Conservation (phyloP, 257 asterid species). For the Capsicum baccatum region DNA sequence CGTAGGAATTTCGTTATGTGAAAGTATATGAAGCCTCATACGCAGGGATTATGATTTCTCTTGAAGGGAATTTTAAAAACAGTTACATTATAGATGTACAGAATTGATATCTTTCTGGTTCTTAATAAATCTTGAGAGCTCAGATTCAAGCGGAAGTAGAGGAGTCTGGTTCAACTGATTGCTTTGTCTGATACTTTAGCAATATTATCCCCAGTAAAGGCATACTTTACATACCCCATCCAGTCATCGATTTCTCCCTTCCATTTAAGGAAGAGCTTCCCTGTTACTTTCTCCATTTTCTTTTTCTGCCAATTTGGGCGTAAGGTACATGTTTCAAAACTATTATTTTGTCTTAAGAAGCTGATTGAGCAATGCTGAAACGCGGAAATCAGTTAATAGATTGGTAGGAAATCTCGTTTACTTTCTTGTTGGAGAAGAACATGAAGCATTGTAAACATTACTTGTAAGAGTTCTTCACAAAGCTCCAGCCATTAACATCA, state of each 20-base stretch:
- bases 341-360: neutral
- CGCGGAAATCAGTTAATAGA: neutral
- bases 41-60: neutral
- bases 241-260: constrained; percentile 13
- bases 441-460: constrained; percentile 36
- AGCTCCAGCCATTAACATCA: constrained; percentile 99
- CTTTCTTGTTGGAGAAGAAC: constrained; percentile 13
- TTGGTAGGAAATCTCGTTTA: neutral
- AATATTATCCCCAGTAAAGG: neutral
- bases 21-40: neutral
- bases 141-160: constrained; percentile 15
- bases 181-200: neutral
- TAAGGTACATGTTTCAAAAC: neutral
- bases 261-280: constrained; percentile 15
- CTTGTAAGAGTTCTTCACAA: constrained; percentile 97
- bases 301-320: neutral
- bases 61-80: neutral
- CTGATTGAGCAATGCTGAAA: constrained; percentile 10
- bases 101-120: neutral
- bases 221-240: neutral
- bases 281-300: neutral
- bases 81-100: neutral
- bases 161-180: neutral
- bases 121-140: neutral
- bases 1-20: neutral